These are phyloP conservation scores for Fusarium devonianum DNA, from an alignment of 2,329 filamentous ascomycete species.

Conservation along the genomic window DNA sequence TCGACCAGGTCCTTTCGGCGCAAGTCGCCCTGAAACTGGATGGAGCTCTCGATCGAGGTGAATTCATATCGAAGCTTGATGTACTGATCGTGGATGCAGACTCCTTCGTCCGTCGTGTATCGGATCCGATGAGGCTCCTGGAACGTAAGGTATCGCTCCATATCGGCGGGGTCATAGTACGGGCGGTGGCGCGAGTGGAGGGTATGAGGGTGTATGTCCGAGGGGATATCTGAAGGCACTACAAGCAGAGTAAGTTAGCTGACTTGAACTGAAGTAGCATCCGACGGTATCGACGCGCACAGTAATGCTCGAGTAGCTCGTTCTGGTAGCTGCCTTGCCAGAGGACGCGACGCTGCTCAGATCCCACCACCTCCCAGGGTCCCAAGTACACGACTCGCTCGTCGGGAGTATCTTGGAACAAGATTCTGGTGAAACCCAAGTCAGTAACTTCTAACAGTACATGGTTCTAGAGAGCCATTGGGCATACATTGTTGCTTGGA, in stretches of 20 bases:
- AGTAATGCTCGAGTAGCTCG: constrained; percentile 60
- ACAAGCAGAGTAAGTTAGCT: constrained; percentile 14
- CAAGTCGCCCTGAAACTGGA: constrained; percentile 58
- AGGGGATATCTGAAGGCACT: constrained; percentile 56
- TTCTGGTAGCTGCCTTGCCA: constrained; percentile 62
- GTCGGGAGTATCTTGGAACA: constrained; percentile 58
- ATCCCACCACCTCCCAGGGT: constrained; percentile 60
- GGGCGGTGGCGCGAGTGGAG: constrained; percentile 59
- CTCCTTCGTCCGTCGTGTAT: constrained; percentile 56
- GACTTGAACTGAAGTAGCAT: constrained; percentile 2
- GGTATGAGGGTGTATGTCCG: constrained; percentile 57
- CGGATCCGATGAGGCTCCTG: constrained; percentile 56
- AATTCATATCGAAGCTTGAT: constrained; percentile 60
- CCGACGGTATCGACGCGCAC: constrained; percentile 46
- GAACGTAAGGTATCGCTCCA: constrained; percentile 59
- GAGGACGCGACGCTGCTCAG: constrained; percentile 56
- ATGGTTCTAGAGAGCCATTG: constrained; percentile 4
- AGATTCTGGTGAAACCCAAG: constrained; percentile 47
- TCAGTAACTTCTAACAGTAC: constrained; percentile 30
- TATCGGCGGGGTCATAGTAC: constrained; percentile 57
- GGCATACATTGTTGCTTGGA: constrained; percentile 61
- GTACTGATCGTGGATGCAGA: constrained; percentile 57
- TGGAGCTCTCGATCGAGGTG: constrained; percentile 55
- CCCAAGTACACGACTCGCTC: constrained; percentile 60
- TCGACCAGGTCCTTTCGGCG: constrained; percentile 57